Conservation (phyloP, 139 green algal genomes). For the Auxenochlorella pyrenoidosa region DNA sequence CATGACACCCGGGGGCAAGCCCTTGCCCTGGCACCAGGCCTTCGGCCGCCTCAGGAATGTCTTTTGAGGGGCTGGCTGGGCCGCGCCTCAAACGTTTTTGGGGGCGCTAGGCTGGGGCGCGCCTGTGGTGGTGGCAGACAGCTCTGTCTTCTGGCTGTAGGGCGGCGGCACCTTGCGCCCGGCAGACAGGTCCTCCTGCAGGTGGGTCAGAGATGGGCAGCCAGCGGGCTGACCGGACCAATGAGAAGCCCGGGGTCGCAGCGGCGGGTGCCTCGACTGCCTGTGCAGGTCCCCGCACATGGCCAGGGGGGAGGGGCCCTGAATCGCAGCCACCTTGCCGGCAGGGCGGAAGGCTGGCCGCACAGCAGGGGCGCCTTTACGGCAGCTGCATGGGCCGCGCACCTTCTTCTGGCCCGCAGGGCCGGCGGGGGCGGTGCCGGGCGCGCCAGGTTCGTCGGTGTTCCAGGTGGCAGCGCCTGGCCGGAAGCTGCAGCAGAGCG, state of each 20-base stretch:
- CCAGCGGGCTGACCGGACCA: no score
- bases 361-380: not conserved
- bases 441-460: conserved; percentile 70
- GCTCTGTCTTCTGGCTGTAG: conserved; percentile 50
- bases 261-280: no score
- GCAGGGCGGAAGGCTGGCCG: not conserved
- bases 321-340: not conserved
- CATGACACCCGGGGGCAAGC: no score
- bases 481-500: conserved; percentile 68
- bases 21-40: no score
- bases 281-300: no score
- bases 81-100: not conserved
- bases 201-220: no score
- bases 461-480: conserved; percentile 90
- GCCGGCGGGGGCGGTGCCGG: conserved; percentile 1
- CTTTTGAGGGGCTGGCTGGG: no score
- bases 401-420: not conserved
- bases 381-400: not conserved
- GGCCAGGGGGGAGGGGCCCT: no score
- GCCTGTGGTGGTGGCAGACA: conserved; percentile 60
- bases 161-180: conserved; percentile 44
- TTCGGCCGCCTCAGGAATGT: not conserved
- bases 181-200: conserved; percentile 27
- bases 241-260: no score
- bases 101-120: not conserved